Evolutionary conservation across 2,329 filamentous ascomycete genomes (phyloP).

Genomic region (Catunica adiposa): DNA sequence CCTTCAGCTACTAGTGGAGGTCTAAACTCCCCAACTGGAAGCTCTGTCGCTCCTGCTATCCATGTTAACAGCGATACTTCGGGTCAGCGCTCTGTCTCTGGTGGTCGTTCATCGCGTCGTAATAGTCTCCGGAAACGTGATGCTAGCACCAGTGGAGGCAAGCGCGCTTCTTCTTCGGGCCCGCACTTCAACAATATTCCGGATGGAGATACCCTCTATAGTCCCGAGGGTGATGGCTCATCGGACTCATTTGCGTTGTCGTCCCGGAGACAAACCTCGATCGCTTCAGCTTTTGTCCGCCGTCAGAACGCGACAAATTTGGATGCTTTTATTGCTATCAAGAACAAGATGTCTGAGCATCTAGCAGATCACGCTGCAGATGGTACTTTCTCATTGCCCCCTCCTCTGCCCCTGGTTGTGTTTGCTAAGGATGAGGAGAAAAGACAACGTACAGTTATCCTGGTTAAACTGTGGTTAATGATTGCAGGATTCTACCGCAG

Average conservation of each 20-base stretch:
- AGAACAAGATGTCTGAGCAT: constrained; percentile 24
- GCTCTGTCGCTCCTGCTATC: constrained; percentile 19
- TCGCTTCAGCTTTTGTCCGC: constrained; percentile 27
- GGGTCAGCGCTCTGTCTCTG: constrained; percentile 3
- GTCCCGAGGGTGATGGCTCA: constrained; percentile 29
- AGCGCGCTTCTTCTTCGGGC: constrained; percentile 27
- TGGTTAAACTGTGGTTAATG: constrained; percentile 77
- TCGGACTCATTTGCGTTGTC: constrained; percentile 29
- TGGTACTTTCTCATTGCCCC: constrained; percentile 28
- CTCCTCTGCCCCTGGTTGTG: constrained; percentile 34
- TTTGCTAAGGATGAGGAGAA: constrained; percentile 38
- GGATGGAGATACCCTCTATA: constrained; percentile 36
- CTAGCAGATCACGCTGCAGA: constrained; percentile 25
- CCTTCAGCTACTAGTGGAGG: constrained; percentile 28
- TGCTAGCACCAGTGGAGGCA: constrained; percentile 26
- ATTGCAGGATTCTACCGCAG: constrained; percentile 78
- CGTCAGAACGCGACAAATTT: constrained; percentile 28
- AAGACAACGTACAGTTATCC: constrained; percentile 32
- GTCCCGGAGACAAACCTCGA: constrained; percentile 25
- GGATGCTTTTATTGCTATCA: constrained; percentile 29
- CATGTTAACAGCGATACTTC: constrained; percentile 4
- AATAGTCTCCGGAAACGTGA: constrained; percentile 15
- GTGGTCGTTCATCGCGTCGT: constrained; percentile 11
- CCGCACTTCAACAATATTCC: constrained; percentile 28
- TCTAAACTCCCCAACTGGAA: constrained; percentile 21